Percentiles rank a stretch among this genome's conserved stretches.
Evolutionary conservation across 257 asterid genomes (phyloP).

Genomic region (Paraleonurus japonicus): DNA sequence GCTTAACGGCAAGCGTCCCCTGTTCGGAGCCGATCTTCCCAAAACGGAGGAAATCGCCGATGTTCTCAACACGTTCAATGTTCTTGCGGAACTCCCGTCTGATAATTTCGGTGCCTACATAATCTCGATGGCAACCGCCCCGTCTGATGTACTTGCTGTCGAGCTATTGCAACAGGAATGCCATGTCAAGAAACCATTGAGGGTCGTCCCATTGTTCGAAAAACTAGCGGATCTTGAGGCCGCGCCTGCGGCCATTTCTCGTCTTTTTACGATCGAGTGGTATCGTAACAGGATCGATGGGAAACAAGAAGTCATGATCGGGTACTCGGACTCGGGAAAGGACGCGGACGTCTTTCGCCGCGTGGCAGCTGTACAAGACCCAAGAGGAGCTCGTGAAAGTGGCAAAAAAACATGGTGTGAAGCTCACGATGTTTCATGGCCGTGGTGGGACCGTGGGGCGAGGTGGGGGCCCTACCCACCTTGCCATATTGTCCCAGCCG

Average conservation of each 20-base stretch:
- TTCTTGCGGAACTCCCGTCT: slow-evolving; percentile 65
- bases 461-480: slow-evolving; percentile 94
- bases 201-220: slow-evolving; percentile 83
- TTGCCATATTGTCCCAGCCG: slow-evolving; percentile 87
- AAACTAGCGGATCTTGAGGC: slow-evolving; percentile 77
- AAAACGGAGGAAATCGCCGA: slow-evolving; percentile 78
- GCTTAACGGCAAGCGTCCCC: slow-evolving; percentile 71
- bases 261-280: slow-evolving; percentile 86
- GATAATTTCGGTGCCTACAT: slow-evolving; percentile 80
- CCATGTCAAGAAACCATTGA: slow-evolving; percentile 52
- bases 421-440: slow-evolving; percentile 83
- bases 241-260: slow-evolving; percentile 77
- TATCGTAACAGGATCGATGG: slow-evolving; percentile 62
- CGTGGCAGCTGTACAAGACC: slow-evolving; percentile 82
- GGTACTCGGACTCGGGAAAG: slow-evolving; percentile 90
- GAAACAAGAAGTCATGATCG: slow-evolving; percentile 89
- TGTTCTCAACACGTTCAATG: slow-evolving; percentile 63
- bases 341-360: slow-evolving; percentile 94
- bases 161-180: slow-evolving; percentile 81
- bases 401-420: slow-evolving; percentile 66
- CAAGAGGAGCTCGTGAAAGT: slow-evolving; percentile 85
- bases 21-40: slow-evolving; percentile 74
- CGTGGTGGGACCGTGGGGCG: slow-evolving; percentile 86
- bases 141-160: slow-evolving; percentile 90
- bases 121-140: slow-evolving; percentile 86